These are phyloP conservation scores for Penicillium occitanis DNA, from an alignment of 2,329 filamentous ascomycete genomes.

Conservation along the genomic window DNA sequence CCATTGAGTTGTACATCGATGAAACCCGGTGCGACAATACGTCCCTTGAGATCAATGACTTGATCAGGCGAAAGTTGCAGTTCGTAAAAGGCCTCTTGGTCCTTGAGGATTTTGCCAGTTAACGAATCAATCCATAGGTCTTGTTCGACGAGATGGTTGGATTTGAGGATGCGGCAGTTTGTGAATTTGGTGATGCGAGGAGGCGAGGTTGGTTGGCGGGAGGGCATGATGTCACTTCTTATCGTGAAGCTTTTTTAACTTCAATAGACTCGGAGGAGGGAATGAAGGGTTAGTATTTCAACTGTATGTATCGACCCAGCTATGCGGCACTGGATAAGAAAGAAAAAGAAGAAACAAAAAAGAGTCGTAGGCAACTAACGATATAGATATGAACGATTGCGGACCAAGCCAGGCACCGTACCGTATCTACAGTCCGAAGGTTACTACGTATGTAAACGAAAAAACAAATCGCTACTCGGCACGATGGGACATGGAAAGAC, in stretches of 20 bases:
- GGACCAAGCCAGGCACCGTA: conserved; percentile 5
- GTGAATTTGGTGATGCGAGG: conserved; percentile 77
- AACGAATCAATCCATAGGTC: conserved; percentile 87
- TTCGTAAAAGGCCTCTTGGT: conserved; percentile 58
- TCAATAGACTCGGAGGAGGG: neutral
- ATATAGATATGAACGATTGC: conserved; percentile 11
- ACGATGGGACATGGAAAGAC: conserved; percentile 12
- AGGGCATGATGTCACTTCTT: conserved; percentile 35
- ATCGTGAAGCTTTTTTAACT: neutral
- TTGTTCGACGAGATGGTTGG: conserved; percentile 65
- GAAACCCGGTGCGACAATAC: conserved; percentile 80
- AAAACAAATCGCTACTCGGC: conserved; percentile 10
- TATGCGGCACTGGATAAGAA: conserved; percentile 11
- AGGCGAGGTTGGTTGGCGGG: conserved; percentile 27
- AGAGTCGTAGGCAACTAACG: neutral
- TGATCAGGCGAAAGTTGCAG: conserved; percentile 61
- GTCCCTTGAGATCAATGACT: conserved; percentile 75
- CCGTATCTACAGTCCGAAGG: conserved; percentile 5
- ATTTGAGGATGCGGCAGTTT: conserved; percentile 76
- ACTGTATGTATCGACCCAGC: neutral
- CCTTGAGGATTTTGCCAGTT: conserved; percentile 78
- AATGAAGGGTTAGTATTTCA: neutral
- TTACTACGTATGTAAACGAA: neutral
- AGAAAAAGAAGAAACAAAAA: neutral
- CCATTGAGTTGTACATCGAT: conserved; percentile 93